Evolutionary conservation across 2,329 filamentous ascomycete genomes (phyloP), one percentile per base, ranked within the genome.

Genomic region (Aspergillus terreus): DNA sequence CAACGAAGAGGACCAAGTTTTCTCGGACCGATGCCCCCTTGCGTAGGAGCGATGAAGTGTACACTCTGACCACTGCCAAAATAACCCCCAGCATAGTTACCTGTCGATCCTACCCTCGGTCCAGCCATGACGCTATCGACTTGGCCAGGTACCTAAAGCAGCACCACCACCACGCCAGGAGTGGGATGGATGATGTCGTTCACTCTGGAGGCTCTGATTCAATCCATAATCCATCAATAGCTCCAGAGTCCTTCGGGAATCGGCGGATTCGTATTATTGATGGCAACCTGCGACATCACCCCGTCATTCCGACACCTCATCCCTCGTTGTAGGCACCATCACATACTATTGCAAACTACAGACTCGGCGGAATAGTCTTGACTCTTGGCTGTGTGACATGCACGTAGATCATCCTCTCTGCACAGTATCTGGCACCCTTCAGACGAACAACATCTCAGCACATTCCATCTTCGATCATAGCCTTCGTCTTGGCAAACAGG

Each of bases 351-450:
- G 27, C 50, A 32, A 21, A 51, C 50, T 44, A 51, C 45, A 21
- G 50, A 43, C 32, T 52, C 49, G 51, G 49, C 38, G 32, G 46
- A 40, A 58, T 55, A 57, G 54, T 41, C 45, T 30, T 48, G 25
- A 53, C 40, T 17, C 56, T 58, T 58, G 54, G 56, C 54, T 50
- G 50, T 57, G 36, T 50, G 47, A 50, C 52, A 42, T 49, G 19
- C 21, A 46, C n/a, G 33, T 15, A 40, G 46, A 46, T 43, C 23
- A 46, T 23, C 19, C 6, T 23, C 23, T 23, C 23, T 6, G 23
- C 23, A 48, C n/a, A 17, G 12, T 38, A 6, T 6, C 35, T 17
- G 15, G 15, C 14, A 38, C 35, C 15, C 12, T 4, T 9, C 15
- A 38, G 15, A 21, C 32, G 12, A 33, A 9, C 19, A 40, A 38